Conservation (phyloP, 2,329 filamentous ascomycete genomes). For the Coniella vitis region DNA sequence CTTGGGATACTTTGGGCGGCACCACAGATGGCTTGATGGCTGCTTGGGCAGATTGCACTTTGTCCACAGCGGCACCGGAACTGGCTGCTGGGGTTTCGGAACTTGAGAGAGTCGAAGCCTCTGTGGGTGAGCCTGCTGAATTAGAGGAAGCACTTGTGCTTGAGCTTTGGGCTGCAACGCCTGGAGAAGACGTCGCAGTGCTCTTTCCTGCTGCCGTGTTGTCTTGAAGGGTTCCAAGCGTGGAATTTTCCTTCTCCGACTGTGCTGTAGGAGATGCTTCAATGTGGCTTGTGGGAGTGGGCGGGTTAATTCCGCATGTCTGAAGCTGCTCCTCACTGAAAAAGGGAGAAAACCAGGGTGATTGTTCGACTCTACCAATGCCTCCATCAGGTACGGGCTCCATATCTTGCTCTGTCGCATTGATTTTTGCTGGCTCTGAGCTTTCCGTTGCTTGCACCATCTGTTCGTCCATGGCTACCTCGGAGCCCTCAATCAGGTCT, state of each 20-base stretch:
- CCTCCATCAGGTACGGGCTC: not conserved
- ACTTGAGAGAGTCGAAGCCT: not conserved
- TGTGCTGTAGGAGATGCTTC: conserved; percentile 16
- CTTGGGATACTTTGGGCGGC: conserved; percentile 4
- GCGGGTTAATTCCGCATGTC: conserved; percentile 21
- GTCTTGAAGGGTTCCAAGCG: not conserved
- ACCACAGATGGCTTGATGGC: conserved; percentile 6
- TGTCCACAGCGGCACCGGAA: not conserved
- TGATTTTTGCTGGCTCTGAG: conserved; percentile 6
- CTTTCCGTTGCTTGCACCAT: conserved; percentile 11
- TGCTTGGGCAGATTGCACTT: conserved; percentile 2
- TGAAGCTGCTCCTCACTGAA: conserved; percentile 15
- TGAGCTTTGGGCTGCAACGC: not conserved
- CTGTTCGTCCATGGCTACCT: conserved; percentile 26
- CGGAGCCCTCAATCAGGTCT: conserved; percentile 24
- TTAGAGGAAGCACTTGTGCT: not conserved
- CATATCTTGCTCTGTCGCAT: not conserved
- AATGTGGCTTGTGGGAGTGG: conserved; percentile 21
- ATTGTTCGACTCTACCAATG: conserved; percentile 19
- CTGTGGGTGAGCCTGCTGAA: not conserved
- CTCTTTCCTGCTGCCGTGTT: not conserved
- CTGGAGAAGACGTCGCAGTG: conserved; percentile 2
- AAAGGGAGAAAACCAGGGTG: conserved; percentile 22
- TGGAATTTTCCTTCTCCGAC: not conserved
- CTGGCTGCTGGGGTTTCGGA: not conserved